Conservation (phyloP, 345 rosid species). For the Eutrema yunnanense region DNA sequence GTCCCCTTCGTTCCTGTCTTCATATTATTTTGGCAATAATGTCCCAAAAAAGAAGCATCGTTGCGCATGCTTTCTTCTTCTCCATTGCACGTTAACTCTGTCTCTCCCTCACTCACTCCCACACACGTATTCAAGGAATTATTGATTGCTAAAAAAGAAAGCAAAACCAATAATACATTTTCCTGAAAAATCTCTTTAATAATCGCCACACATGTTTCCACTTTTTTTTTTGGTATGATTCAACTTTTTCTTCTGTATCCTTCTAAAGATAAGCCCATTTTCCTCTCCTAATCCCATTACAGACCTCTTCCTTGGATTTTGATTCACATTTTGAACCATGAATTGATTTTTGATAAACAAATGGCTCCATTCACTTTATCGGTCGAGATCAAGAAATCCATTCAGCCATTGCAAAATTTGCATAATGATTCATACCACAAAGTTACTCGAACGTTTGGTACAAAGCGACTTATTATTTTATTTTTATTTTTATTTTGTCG, state of each 20-base stretch:
- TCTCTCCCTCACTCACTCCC: background rate
- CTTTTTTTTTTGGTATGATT: background rate
- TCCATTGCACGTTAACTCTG: slow-evolving; percentile 3
- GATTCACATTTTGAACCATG: background rate
- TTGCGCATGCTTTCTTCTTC: background rate
- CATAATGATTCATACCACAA: background rate
- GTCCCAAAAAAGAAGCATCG: background rate
- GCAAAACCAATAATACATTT: background rate
- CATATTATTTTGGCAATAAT: background rate
- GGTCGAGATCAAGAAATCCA: too few species aligned
- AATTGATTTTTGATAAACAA: background rate
- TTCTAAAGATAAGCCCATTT: background rate
- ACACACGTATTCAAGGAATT: slow-evolving; percentile 5
- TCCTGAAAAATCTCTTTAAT: background rate
- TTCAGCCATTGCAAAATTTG: background rate
- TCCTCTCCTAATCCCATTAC: background rate
- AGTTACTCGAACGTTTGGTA: background rate
- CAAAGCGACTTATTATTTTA: too few species aligned
- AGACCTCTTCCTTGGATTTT: background rate
- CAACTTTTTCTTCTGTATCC: background rate
- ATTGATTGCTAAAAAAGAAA: background rate
- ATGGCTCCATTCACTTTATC: background rate
- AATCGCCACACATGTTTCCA: slow-evolving; percentile 22
- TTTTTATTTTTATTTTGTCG: too few species aligned
- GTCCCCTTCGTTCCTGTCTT: background rate